A percentile compares a stretch with the other conserved stretches of the same genome.
Conservation (phyloP, 129 eudicot species). For the Heracleum sosnowskyi region DNA sequence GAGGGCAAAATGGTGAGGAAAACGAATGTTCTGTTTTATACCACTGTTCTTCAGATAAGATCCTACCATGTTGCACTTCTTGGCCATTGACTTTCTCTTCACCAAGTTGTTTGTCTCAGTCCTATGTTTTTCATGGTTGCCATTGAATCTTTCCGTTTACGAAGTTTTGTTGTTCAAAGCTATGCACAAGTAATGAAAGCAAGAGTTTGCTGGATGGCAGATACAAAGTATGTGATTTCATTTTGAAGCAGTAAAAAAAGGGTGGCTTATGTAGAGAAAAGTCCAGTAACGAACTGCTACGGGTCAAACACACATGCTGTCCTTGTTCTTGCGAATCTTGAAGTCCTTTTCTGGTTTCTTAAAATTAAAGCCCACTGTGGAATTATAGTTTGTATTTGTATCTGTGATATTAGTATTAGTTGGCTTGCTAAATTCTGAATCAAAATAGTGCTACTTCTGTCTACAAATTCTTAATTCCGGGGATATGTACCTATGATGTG, state of each 20-base stretch:
- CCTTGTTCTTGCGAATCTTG: background rate
- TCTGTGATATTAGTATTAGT: background rate
- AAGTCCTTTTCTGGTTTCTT: background rate
- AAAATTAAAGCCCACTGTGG: background rate
- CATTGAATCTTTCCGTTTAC: background rate
- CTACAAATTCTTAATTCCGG: background rate
- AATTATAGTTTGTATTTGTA: background rate
- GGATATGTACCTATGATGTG: background rate
- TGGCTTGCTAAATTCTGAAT: background rate
- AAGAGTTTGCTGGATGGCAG: background rate
- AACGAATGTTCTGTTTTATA: background rate
- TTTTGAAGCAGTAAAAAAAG: constrained; percentile 10
- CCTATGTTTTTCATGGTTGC: background rate
- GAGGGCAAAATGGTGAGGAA: constrained; percentile 29
- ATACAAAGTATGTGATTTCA: too few relatives aligned
- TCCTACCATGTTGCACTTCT: constrained; percentile 3
- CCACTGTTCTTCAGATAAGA: constrained; percentile 8
- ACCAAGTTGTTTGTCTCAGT: background rate
- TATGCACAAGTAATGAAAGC: constrained; percentile 30
- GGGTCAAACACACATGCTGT: too few relatives aligned
- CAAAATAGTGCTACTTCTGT: background rate
- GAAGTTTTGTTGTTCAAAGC: constrained; percentile 32
- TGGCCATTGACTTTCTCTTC: background rate
- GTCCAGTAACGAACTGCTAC: background rate
- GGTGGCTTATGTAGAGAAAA: constrained; percentile 5